Percentiles rank a stretch among this genome's conserved stretches.
These are phyloP conservation scores for Ophiostoma quercus DNA, from an alignment of 2,329 filamentous ascomycete species.

Conservation along the genomic window DNA sequence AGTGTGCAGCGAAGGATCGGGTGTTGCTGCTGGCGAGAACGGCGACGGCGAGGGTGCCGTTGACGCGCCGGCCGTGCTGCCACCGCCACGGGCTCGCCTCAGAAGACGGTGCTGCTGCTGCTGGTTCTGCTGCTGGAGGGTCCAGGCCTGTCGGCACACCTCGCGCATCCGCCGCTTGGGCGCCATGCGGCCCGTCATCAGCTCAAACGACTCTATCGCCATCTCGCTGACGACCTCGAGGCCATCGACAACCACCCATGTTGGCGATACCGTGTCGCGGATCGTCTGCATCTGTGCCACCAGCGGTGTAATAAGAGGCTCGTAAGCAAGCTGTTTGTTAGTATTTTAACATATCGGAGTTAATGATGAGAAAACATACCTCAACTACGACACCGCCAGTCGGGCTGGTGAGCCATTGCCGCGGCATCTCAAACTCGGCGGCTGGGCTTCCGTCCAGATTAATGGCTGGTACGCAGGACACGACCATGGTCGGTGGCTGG, in stretches of 20 bases:
- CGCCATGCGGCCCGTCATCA: conserved; percentile 68
- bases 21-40: background rate
- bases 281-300: conserved; percentile 57
- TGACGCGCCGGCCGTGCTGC: background rate
- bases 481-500: conserved; percentile 62
- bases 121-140: conserved; percentile 33
- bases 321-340: conserved; percentile 52
- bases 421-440: conserved; percentile 64
- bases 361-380: background rate
- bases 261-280: conserved; percentile 45
- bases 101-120: background rate
- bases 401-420: conserved; percentile 48
- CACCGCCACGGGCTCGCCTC: background rate
- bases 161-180: conserved; percentile 63
- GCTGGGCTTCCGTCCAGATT: conserved; percentile 55
- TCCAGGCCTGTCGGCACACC: conserved; percentile 45
- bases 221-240: conserved; percentile 69
- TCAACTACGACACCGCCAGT: conserved; percentile 63
- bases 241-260: conserved; percentile 69
- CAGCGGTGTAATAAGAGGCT: conserved; percentile 63
- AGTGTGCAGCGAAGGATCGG: background rate
- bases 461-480: conserved; percentile 66
- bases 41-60: background rate
- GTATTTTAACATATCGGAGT: too few relatives aligned
- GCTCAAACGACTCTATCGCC: conserved; percentile 69